These are phyloP conservation scores for Xylaria telfairii DNA, from an alignment of 495 filamentous ascomycete species.

Conservation along the genomic window DNA sequence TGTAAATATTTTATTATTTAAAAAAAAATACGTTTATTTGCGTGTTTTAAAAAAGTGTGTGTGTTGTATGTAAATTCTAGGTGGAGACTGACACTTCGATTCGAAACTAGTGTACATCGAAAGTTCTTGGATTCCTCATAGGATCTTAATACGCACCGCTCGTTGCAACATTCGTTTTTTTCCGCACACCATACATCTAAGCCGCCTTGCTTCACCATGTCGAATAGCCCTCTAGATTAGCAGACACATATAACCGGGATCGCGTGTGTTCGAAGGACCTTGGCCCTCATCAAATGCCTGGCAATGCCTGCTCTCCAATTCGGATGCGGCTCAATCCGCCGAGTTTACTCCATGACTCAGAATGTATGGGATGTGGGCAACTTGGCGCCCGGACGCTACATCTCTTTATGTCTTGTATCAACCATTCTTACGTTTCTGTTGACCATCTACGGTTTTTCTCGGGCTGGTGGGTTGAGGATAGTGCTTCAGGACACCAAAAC, in stretches of 20 bases:
- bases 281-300: not conserved
- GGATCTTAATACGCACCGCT: not conserved
- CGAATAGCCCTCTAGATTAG: not conserved
- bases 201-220: not conserved
- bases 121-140: too few relatives aligned
- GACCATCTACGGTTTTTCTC: not conserved
- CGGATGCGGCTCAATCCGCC: not conserved
- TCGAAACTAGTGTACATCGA: too few relatives aligned
- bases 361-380: not conserved
- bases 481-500: not conserved
- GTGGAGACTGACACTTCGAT: too few relatives aligned
- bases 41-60: too few relatives aligned
- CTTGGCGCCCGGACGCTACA: not conserved
- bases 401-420: not conserved
- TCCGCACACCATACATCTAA: too few relatives aligned
- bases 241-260: not conserved
- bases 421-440: not conserved
- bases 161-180: not conserved
- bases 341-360: not conserved
- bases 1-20: too few relatives aligned
- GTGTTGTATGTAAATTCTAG: too few relatives aligned
- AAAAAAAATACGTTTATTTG: too few relatives aligned
- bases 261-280: not conserved
- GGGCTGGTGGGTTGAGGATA: not conserved
- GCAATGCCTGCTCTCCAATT: too few relatives aligned